Conservation (phyloP, 306 rosid species). For the Acacia melanoxylon region DNA sequence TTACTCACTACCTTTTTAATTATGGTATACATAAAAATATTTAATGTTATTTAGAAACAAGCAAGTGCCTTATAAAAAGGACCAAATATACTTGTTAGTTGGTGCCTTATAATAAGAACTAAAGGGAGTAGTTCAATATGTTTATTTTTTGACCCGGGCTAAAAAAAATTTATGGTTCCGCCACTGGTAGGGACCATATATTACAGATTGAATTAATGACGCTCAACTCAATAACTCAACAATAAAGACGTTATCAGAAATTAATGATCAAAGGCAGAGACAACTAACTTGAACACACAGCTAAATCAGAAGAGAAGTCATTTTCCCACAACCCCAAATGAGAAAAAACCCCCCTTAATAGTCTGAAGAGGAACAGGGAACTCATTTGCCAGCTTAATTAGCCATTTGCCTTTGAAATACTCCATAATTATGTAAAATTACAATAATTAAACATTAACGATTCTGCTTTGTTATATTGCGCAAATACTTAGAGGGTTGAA, state of each 20-base stretch:
- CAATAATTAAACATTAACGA: not conserved
- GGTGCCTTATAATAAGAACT: too few relatives aligned
- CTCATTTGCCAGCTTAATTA: not conserved
- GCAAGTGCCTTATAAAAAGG: too few relatives aligned
- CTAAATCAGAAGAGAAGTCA: not conserved
- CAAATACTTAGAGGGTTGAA: not conserved
- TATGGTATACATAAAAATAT: too few relatives aligned
- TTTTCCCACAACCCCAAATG: not conserved
- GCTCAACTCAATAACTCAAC: not conserved
- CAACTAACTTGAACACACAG: not conserved
- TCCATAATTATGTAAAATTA: not conserved
- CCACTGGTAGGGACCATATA: not conserved
- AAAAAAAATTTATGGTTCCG: too few relatives aligned
- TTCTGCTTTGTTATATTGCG: not conserved
- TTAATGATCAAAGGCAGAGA: not conserved
- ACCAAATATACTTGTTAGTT: too few relatives aligned
- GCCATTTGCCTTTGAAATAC: not conserved
- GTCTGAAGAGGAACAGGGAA: not conserved
- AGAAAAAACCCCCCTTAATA: not conserved
- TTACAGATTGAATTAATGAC: not conserved
- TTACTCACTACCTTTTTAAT: too few relatives aligned
- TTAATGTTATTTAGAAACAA: too few relatives aligned
- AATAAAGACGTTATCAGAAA: not conserved
- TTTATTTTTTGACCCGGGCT: too few relatives aligned
- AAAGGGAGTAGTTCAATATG: too few relatives aligned